Base-by-base conservation (phyloP, 129 eudicot genomes). In the Flaveria robusta region DNA sequence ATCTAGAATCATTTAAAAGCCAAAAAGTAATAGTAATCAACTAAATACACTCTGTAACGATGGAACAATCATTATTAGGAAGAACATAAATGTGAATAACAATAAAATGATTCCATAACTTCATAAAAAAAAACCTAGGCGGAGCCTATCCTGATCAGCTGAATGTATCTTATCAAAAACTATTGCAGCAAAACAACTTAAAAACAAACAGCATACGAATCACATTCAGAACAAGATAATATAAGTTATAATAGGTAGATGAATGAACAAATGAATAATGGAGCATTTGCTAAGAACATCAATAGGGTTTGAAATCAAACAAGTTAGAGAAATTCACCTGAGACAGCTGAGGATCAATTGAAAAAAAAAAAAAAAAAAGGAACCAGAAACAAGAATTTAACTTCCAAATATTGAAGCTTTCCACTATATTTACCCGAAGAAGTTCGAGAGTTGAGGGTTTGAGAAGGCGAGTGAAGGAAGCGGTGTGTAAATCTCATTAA, bases 101-200 rank as follows among this genome's bases (percentile, higher is more conserved):
- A 23, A 19, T 19, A 74, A 16, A 24, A 27, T 42, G 60, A 60
- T 45, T 59, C 46, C 56, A 42, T 31, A 60, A 43, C 29, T 10
- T 62, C 77, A 23, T 31, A 59, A 43, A 19, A 24, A 24, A 63
- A 75, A 75, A 50, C 79, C 71, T 74, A 74, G 49, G 49, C 37
- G 31, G 27, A 24, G 18, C 42, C 41, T 24, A 60, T 74, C 6
- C 56, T 58, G 56, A 60, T 60, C 70, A 74, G 39, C 70, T 24
- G 49, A 24, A 26, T 9, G 69, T 58, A 74, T 8, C 27, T 58
- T 41, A 41, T 15, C 4, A 24, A 8, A 59, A 23, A 42, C 23
- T 22, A 24, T 3, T 58, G 68, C 70, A 23, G 27, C 8, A 42
- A 59, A 75, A 18, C 29, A 45, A 63, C 42, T 63, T 45, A 10